Conservation (phyloP, 225 moss, liverwort and hornwort genomes). For the Rhytidiadelphus loreus region DNA sequence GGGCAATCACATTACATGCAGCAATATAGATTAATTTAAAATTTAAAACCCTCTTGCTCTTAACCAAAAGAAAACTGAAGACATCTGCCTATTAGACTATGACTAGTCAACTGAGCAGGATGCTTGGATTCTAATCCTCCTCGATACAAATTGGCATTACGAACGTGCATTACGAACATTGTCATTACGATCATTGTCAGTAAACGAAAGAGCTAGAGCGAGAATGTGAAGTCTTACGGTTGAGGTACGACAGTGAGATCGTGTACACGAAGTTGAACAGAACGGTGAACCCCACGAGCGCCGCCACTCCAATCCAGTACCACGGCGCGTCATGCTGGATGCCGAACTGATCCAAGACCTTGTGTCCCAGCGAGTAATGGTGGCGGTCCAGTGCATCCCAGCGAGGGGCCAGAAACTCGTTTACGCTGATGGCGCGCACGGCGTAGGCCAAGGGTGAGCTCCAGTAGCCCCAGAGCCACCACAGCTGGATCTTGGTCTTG, state of each 20-base stretch:
- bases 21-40: too few species aligned
- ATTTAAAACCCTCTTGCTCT: neutral
- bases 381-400: conserved; percentile 25
- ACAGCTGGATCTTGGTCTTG: conserved; percentile 16
- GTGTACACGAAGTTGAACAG: conserved; percentile 44
- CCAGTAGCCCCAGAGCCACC: conserved; percentile 96
- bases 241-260: conserved; percentile 16
- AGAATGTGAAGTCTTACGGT: conserved; percentile 8
- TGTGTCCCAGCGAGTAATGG: conserved; percentile 1
- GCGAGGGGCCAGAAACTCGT: conserved; percentile 67
- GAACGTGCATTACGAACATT: neutral
- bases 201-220: neutral
- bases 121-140: neutral
- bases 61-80: neutral
- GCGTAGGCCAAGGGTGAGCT: conserved; percentile 51
- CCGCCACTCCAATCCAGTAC: conserved; percentile 61
- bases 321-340: conserved; percentile 19
- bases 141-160: neutral
- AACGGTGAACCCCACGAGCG: conserved; percentile 35
- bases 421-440: conserved; percentile 29
- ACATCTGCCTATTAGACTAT: neutral
- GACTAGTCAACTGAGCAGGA: neutral
- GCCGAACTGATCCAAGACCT: conserved; percentile 17
- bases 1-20: neutral
- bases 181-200: neutral